Conservation (phyloP, 208 protist genomes). For the Phytomonas sp. region DNA sequence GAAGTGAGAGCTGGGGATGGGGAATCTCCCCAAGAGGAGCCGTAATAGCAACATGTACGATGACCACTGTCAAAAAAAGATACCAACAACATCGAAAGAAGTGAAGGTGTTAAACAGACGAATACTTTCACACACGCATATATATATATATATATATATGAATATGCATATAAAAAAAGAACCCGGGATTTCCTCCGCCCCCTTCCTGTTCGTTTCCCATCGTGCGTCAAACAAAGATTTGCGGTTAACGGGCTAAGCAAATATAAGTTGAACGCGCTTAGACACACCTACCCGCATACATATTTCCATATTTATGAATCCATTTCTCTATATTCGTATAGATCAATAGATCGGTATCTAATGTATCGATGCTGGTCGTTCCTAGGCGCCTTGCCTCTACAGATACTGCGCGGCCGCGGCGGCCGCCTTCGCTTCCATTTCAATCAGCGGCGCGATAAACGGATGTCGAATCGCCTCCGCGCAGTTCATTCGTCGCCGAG, state of each 20-base stretch:
- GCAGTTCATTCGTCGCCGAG: slow-evolving; percentile 58
- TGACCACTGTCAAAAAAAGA: neutral
- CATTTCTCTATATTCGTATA: too few relatives aligned
- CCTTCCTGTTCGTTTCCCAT: neutral
- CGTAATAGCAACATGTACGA: too few relatives aligned
- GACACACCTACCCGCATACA: too few relatives aligned
- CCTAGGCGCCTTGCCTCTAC: slow-evolving; percentile 12
- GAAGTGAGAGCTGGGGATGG: too few relatives aligned
- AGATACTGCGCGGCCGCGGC: slow-evolving; percentile 17
- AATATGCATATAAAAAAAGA: neutral
- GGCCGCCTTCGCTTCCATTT: slow-evolving; percentile 15
- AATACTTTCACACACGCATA: neutral
- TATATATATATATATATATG: neutral
- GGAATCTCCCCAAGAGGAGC: too few relatives aligned
- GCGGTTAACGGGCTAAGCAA: too few relatives aligned
- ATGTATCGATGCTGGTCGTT: neutral
- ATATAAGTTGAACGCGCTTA: too few relatives aligned
- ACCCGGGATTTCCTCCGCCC: neutral
- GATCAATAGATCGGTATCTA: neutral
- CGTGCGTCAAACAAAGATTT: neutral
- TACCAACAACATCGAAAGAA: neutral
- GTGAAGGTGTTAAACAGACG: slow-evolving; percentile 1
- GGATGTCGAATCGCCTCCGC: slow-evolving; percentile 63
- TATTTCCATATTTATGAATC: too few relatives aligned
- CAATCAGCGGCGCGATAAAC: slow-evolving; percentile 50